These are phyloP conservation scores for Ustilago lituana DNA, from an alignment of 1,284 basidiomycete genomes.

Conservation along the genomic window DNA sequence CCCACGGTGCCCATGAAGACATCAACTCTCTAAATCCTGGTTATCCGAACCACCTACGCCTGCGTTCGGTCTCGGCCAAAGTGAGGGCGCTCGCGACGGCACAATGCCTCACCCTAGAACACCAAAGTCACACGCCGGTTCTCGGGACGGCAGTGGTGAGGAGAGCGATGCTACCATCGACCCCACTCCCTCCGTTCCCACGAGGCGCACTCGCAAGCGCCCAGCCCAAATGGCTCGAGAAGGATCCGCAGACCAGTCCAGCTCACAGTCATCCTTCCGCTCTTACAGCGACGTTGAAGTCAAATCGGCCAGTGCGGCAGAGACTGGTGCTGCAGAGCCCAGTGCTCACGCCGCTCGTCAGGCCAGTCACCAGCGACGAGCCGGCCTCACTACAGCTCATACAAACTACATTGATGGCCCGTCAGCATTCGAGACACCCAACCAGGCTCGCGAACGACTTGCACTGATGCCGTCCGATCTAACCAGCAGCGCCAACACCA, in stretches of 20 bases:
- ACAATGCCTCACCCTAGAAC: slow-evolving; percentile 23
- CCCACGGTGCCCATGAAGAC: slow-evolving; percentile 6
- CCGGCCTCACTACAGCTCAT: background rate
- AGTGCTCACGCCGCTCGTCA: background rate
- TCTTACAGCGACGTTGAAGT: background rate
- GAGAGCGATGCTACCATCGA: slow-evolving; percentile 27
- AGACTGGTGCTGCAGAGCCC: slow-evolving; percentile 1
- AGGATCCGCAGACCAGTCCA: slow-evolving; percentile 13
- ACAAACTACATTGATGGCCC: background rate
- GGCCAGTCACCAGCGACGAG: slow-evolving; percentile 9
- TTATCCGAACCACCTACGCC: too few species aligned
- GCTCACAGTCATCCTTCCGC: slow-evolving; percentile 1
- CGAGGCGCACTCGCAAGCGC: slow-evolving; percentile 30
- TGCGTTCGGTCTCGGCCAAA: background rate
- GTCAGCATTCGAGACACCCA: slow-evolving; percentile 12
- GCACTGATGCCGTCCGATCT: slow-evolving; percentile 13
- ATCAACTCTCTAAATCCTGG: background rate
- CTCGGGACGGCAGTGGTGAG: slow-evolving; percentile 22
- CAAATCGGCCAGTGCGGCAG: background rate
- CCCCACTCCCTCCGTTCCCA: slow-evolving; percentile 6
- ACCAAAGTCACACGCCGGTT: slow-evolving; percentile 6
- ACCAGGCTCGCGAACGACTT: slow-evolving; percentile 24
- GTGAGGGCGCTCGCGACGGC: slow-evolving; percentile 1
- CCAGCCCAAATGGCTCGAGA: slow-evolving; percentile 20
- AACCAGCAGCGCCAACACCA: background rate